These are phyloP conservation scores for Venustampulla echinocandica DNA, from an alignment of 495 filamentous ascomycete genomes.

Conservation along the genomic window DNA sequence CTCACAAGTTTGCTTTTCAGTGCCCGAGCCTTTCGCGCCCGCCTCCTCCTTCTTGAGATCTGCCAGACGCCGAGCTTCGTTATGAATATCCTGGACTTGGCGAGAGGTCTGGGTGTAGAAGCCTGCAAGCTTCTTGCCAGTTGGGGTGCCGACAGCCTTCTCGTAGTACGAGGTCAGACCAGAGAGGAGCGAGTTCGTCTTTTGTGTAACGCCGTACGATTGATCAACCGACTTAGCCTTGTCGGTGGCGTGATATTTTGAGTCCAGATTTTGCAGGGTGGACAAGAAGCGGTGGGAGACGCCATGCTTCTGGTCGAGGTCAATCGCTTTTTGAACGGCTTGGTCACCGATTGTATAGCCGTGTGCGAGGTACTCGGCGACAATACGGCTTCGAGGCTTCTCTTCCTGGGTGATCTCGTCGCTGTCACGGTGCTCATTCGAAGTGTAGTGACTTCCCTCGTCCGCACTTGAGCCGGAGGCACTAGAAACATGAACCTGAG, in stretches of 20 bases:
- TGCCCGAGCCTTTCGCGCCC: constrained; percentile 20
- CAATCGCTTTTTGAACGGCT: constrained; percentile 77
- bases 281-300: constrained; percentile 67
- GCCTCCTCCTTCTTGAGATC: constrained; percentile 72
- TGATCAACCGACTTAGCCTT: constrained; percentile 67
- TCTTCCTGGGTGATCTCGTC: constrained; percentile 82
- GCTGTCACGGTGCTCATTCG: constrained; percentile 43
- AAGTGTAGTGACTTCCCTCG: constrained; percentile 41
- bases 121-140: constrained; percentile 71
- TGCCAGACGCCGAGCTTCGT: constrained; percentile 76
- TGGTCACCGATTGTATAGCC: constrained; percentile 82
- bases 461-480: constrained; percentile 57
- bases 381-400: constrained; percentile 84
- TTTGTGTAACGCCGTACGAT: constrained; percentile 62
- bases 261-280: constrained; percentile 67
- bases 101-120: constrained; percentile 78
- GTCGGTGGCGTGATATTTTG: constrained; percentile 71
- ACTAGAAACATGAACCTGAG: constrained; percentile 67
- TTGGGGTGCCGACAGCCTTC: constrained; percentile 76
- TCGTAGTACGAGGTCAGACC: constrained; percentile 81
- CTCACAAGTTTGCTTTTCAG: constrained; percentile 37
- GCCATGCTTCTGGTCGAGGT: constrained; percentile 84
- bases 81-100: constrained; percentile 87
- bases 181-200: constrained; percentile 53
- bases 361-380: constrained; percentile 92